Base-by-base conservation (phyloP, 345 rosid genomes). In the Gossypium anomalum region DNA sequence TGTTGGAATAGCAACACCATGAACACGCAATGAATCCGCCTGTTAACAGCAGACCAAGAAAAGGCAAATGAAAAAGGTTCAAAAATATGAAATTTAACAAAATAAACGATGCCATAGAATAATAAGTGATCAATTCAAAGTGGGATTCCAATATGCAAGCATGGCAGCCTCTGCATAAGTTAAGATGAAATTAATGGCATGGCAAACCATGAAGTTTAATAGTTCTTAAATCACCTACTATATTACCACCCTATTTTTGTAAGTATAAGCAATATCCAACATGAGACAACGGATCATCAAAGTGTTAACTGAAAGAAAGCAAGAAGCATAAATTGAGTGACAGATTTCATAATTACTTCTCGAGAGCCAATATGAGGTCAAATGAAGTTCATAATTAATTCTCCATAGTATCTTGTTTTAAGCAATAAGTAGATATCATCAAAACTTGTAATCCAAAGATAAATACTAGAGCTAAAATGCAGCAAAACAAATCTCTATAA, bases 1-100 rank as follows among this genome's bases (percentile, higher is more conserved):
- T 0, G 96, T 95, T 11, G 99, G 99, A 75, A 92, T 95, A 0
- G 98, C 99, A 64, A 95, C 99, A 34, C 99, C 99, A 23, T 95
- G 97, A 62, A 95, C 99, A 38, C 85, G 87, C 74, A 89, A 75
- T 7, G 91, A 81, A 51, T 92, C 98, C 27, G 97, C 99, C 99
- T 95, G 77, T 77, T 34, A 66, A 77, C 2, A 69, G 56, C 49
- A 48, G 48, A 64, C 75, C 41, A 76, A 48, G 58, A 52, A 65
- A 58, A 61, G 58, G 53, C 17, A 43, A 68, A 51, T 22, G 10
- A 10, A 43, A 70, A 19, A 23, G 8, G n/a, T 58, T 3, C 41
- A 74, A 16, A 11, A 19, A 15, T 23, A 43, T 55, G n/a, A 45
- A 70, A 45, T 48, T n/a, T 65, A 65, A 47, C 43, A 51, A 56